Base-by-base conservation (phyloP, 1,139 yeast genomes). In the Maudiozyma humilis region DNA sequence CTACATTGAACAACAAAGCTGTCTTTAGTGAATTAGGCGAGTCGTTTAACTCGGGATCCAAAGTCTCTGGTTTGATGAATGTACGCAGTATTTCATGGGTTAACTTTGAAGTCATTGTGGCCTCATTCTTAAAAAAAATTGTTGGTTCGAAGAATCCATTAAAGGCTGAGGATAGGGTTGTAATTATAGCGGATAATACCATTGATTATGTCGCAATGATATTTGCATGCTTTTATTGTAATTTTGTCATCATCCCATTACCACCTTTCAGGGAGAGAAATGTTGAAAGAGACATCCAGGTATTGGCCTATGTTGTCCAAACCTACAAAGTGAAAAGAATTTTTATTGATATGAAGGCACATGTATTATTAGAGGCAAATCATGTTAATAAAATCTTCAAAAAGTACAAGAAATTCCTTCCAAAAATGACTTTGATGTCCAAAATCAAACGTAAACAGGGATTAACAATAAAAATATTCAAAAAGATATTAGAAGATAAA, bases 121-220 rank as follows among this genome's bases (percentile, higher is more conserved):
- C 86, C 27, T 76, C 82, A 46, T 68, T 79, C 44, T 58, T 74
- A 44, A 69, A 68, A 40, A 76, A 69, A 51, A 66, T 72, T 29
- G 69, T 65, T 32, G 72, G 67, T 46, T 65, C 79, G 16, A 77
- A 78, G 53, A 69, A 72, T 0, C 65, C 69, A 2, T 60, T 86
- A 39, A 70, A 65, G 42, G 72, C 85, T 0, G 95, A 95, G 0
- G 83, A 82, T 47, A 71, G 73, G 50, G 89, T 86, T 5, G 72
- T 89, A 4, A 68, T 91, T 52, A 83, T 88, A 83, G 87, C 85
- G 59, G 82, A 95, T 0, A 76, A 91, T 43, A 79, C 91, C 0
- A 96, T 89, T 48, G 97, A 91, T 50, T 91, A 78, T 59, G 78
- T 83, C 6, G 78, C 86, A 36, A 87, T 95, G 1, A 71, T 88